Base-by-base conservation (phyloP, 2,329 filamentous ascomycete species). In the Dendryphion nanum region DNA sequence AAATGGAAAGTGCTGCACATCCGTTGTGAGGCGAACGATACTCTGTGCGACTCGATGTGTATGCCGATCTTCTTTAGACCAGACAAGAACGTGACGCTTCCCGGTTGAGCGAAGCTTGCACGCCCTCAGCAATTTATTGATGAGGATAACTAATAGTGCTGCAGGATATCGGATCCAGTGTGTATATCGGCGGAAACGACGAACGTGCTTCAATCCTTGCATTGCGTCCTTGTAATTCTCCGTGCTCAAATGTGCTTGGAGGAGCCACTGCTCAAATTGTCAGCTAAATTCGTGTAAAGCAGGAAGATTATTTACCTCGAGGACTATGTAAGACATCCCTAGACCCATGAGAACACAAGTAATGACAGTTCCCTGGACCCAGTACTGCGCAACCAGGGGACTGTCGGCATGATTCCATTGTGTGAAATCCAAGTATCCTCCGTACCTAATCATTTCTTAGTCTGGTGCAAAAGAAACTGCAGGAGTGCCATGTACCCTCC, bases 351-450 rank as follows among this genome's bases (percentile, higher is more conserved):
- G 41, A 2, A 47, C 41, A 16, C 47, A 53, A 2, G 55, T 51
- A 1, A 57, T 34, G 2, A 47, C 44, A 1, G 60, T 63, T 3
- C 57, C 62, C n/a, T 44, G 32, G 6, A 49, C 46, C 62, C 63
- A 66, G 32, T 62, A 64, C 14, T 36, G 36, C 3, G 30, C 31
- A 0, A 63, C 53, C 16, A 40, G 43, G 0, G 35, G 31, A 18
- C 44, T 51, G 19, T 57, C 58, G 13, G 61, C 61, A 5, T 53
- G 47, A 29, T 57, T 48, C 18, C 19, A 29, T 15, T 57, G 48
- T 10, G 41, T 49, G 34, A 58, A 55, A 31, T 71, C 64, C 21
- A 71, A 48, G 34, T 70, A 72, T 5, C 70, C 67, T n/a, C 63
- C 61, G 5, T 44, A 45, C n/a, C n/a, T n/a, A n/a, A n/a, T n/a